Evolutionary conservation across 768 basidiomycete species (phyloP), one percentile per base, ranked within the genome.

Genomic region (Suillus brevipes): DNA sequence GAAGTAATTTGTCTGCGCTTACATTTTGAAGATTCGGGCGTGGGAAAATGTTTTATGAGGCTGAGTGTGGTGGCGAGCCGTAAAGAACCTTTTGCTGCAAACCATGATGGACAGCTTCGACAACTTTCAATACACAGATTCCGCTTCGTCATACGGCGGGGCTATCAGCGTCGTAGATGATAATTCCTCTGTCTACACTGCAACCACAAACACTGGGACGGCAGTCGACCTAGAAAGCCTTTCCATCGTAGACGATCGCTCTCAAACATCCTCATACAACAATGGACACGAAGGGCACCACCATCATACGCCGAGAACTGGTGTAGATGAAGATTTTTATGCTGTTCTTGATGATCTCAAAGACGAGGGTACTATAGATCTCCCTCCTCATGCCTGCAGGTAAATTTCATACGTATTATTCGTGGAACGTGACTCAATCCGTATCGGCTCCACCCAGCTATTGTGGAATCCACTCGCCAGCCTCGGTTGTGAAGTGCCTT

Each of bases 381-480:
- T 96, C 60, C 94, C 94, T 2, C 87, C 91, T 12, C 97, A 98
- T 77, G 97, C 97, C 10, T 98, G 96, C 92, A 95, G 93, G 96
- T 95, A 63, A 66, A 85, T 80, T 64, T 34, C 4, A 55, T 25
- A 56, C 49, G 14, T 18, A 37, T 52, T 42, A 18, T 62, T 23
- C 45, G 36, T 65, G 38, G 60, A 59, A 61, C 60, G 62, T 57
- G 56, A 55, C 55, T 49, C 67, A 61, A 63, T 43, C 36, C 37
- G 37, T 42, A 31, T 57, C 38, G 38, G 16, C 28, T 16, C 25
- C 49, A 68, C 38, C 23, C 67, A 97, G 97, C 75, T 99, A 99
- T 73, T 99, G 97, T 72, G 97, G 97, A 28, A 98, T 99, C 50
- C 97, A 99, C 78, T 95, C 94, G 56, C 96, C 97, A 7, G 92